Evolutionary conservation across 1,139 yeast species (phyloP).

Genomic region (Candida sojae): DNA sequence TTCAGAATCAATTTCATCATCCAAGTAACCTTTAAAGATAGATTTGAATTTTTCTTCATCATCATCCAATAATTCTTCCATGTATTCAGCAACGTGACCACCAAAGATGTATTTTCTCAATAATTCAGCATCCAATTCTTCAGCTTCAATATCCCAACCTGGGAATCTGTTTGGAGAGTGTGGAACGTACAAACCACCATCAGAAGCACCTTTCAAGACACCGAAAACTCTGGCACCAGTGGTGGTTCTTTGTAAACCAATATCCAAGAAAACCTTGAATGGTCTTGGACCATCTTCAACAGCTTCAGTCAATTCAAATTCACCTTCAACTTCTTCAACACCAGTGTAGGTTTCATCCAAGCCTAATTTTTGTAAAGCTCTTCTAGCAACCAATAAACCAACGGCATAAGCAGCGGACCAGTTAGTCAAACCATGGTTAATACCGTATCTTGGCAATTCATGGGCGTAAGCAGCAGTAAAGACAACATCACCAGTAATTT

Average conservation of each 20-base stretch:
- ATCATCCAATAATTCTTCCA: conserved; percentile 99
- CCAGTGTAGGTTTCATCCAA: conserved; percentile 98
- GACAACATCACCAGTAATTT: conserved; percentile 95
- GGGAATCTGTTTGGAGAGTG: conserved; percentile 99
- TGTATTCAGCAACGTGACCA: conserved; percentile 99
- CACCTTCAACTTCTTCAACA: conserved; percentile 99
- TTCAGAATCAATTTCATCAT: conserved; percentile 96
- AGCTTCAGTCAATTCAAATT: conserved; percentile 96
- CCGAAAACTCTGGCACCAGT: conserved; percentile 99
- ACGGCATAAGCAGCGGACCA: conserved; percentile 99
- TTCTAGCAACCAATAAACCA: conserved; percentile 98
- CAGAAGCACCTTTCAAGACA: conserved; percentile 99
- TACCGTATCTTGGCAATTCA: conserved; percentile 98
- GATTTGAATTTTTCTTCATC: conserved; percentile 99
- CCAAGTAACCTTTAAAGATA: conserved; percentile 95
- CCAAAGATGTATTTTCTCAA: conserved; percentile 99
- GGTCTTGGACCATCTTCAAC: conserved; percentile 99
- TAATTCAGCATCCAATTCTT: conserved; percentile 96
- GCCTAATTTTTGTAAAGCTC: conserved; percentile 97
- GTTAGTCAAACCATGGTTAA: conserved; percentile 98
- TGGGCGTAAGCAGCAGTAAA: conserved; percentile 98
- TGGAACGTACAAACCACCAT: conserved; percentile 99
- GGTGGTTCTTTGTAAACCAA: conserved; percentile 99
- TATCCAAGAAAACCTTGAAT: conserved; percentile 98
- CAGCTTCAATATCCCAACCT: conserved; percentile 99